Base-by-base conservation (phyloP, 2,329 filamentous ascomycete genomes). In the Xylariaceae sp. region DNA sequence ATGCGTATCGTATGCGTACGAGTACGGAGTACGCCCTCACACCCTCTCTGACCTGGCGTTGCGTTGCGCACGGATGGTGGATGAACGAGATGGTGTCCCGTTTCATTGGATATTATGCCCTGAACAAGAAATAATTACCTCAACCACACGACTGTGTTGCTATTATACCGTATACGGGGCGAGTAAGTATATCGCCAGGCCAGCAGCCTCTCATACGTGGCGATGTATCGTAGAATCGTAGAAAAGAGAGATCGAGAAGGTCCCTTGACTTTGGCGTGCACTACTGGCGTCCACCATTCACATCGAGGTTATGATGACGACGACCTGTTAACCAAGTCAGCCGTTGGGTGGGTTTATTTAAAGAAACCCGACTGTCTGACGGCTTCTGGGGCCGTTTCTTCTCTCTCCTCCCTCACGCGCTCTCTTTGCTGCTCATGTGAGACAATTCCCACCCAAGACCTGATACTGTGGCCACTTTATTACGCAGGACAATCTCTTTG, bases 101-200 rank as follows among this genome's bases (percentile, higher is more conserved):
- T 55, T 52, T 52, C 51, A 60, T 62, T 62, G 61, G 61, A 17
- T 45, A 49, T 50, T 11, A 50, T 30, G 48, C 17, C 17, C 48
- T 23, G 34, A n/a, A 51, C 54, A 56, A 55, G 17, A 30, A 41
- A 60, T 41, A 51, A 60, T 60, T 60, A 49, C 57, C 37, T 55
- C 49, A 55, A 60, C 61, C 61, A 60, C 53, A 23, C 52, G 18
- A 30, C 23, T 30, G 23, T 30, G 23, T 30, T 30, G 23, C 23
- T 30, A 30, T 18, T 18, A 18, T 18, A 18, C 17, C 17, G 17
- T 18, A 30, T 30, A 30, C 23, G 23, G 23, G 23, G 23, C 5
- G 23, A 30, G 23, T 30, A 30, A 1, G 23, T 30, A 30, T 30
- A 18, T 50, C 17, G 15, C 15, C 47, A 50, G 41, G 41, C n/a